Evolutionary conservation across 2,329 filamentous ascomycete genomes (phyloP).

Genomic region (Alternaria sp.): DNA sequence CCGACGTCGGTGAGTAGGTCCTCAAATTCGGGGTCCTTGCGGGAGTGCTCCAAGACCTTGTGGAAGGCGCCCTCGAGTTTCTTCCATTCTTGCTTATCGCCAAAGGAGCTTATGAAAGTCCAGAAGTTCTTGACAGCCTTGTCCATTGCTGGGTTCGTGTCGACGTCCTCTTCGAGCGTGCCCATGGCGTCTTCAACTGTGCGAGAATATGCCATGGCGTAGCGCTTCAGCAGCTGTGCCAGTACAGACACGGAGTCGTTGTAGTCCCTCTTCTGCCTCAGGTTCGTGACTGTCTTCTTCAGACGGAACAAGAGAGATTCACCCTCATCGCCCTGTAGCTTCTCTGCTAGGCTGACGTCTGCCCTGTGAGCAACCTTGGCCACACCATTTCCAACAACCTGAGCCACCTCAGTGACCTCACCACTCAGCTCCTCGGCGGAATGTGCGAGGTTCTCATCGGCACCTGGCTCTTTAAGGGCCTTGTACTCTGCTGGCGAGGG

Average conservation of each 20-base stretch:
- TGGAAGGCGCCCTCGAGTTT: slow-evolving; percentile 73
- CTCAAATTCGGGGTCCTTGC: slow-evolving; percentile 84
- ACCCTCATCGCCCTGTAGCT: slow-evolving; percentile 75
- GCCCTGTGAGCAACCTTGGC: slow-evolving; percentile 65
- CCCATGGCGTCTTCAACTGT: slow-evolving; percentile 72
- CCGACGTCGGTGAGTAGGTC: slow-evolving; percentile 76
- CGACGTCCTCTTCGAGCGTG: slow-evolving; percentile 73
- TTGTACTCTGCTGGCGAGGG: slow-evolving; percentile 70
- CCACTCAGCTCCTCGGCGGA: slow-evolving; percentile 68
- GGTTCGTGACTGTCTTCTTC: slow-evolving; percentile 76
- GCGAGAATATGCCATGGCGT: slow-evolving; percentile 78
- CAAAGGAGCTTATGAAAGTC: slow-evolving; percentile 81
- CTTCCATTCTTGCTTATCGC: slow-evolving; percentile 77
- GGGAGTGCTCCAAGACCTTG: slow-evolving; percentile 74
- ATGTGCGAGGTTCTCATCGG: slow-evolving; percentile 61
- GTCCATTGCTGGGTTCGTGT: slow-evolving; percentile 77
- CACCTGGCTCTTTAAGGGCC: slow-evolving; percentile 60
- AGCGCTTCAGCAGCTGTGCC: slow-evolving; percentile 77
- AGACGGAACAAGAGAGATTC: slow-evolving; percentile 77
- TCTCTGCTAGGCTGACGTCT: slow-evolving; percentile 74
- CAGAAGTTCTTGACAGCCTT: slow-evolving; percentile 81
- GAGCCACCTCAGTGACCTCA: slow-evolving; percentile 55
- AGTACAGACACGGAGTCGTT: slow-evolving; percentile 84
- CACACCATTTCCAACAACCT: slow-evolving; percentile 56
- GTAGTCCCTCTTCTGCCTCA: slow-evolving; percentile 82